Base-by-base conservation (phyloP, 2,329 filamentous ascomycete species). In the Aureobasidium sp. region DNA sequence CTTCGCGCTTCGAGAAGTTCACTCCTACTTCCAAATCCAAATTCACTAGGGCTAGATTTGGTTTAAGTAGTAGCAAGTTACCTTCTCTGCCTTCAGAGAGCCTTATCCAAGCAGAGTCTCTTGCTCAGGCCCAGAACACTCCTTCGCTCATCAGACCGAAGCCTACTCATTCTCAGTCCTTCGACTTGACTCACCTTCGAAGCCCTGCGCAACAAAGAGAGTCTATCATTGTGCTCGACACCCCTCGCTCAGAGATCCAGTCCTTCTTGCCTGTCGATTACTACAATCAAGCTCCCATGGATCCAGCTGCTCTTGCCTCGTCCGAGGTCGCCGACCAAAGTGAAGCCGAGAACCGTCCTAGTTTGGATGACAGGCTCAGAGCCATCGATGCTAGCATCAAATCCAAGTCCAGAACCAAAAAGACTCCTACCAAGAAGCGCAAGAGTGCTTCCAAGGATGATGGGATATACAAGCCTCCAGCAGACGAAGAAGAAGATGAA, bases 41-140 rank as follows among this genome's bases (percentile, higher is more conserved):
- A 20, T 60, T 70, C n/a, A 68, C 63, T 63, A 67, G 67, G 56
- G 66, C 69, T 47, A 70, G 66, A 59, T 76, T 75, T 66, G 67
- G 68, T 59, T 75, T 75, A 65, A 64, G 70, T 27, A 70, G 73
- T 61, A 42, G 71, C 41, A 67, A 66, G 29, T 66, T 76, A 53
- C 71, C 75, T 48, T 72, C 72, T 56, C 65, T 76, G 62, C 73
- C 72, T 59, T 76, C 74, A 64, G 74, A 76, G 66, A 67, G 73
- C 34, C 63, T 76, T 3, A 66, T 77, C 32, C 70, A 69, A 55
- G 67, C 70, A n/a, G 70, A 69, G 48, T 44, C 68, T 42, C 13
- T 50, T 5, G 52, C 34, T 26, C 23, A 41, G 41, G 50, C 37
- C 36, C 48, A 57, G 26, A 29, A 56, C 41, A 47, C 58, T 20